These are phyloP conservation scores for Fistulina hepatica DNA, from an alignment of 1,284 basidiomycete species.

Conservation along the genomic window DNA sequence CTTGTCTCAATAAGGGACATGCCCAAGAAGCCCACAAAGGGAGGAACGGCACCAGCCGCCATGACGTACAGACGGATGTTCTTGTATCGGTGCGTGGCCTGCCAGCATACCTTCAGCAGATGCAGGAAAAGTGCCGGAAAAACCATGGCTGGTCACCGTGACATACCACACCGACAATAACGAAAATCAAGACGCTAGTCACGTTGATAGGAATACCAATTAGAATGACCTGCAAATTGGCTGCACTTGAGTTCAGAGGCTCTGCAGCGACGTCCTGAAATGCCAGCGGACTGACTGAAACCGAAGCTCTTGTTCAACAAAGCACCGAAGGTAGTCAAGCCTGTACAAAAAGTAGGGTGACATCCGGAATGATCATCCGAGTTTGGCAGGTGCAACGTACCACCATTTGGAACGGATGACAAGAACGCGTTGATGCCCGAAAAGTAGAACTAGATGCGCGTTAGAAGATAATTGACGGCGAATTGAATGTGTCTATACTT, in stretches of 20 bases:
- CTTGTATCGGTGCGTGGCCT: slow-evolving; percentile 8
- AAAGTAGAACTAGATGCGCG: slow-evolving; percentile 9
- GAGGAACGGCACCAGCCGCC: slow-evolving; percentile 11
- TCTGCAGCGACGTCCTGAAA: background rate
- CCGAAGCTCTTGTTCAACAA: slow-evolving; percentile 12
- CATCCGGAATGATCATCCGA: background rate
- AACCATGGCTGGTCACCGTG: too few species aligned
- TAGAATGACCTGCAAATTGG: slow-evolving; percentile 12
- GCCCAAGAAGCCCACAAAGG: slow-evolving; percentile 12
- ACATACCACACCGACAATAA: slow-evolving; percentile 11
- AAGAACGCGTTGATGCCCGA: slow-evolving; percentile 6
- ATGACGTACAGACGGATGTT: slow-evolving; percentile 13
- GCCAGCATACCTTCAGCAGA: too few species aligned
- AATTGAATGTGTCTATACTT: background rate
- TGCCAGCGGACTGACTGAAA: slow-evolving; percentile 8
- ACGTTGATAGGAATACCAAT: slow-evolving; percentile 10
- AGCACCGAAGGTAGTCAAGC: slow-evolving; percentile 14
- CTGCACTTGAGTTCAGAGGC: background rate
- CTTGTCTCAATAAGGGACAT: slow-evolving; percentile 4
- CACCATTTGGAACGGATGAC: slow-evolving; percentile 12
- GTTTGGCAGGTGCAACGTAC: background rate
- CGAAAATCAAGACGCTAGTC: slow-evolving; percentile 11
- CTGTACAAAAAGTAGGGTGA: too few species aligned
- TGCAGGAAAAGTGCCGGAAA: too few species aligned
- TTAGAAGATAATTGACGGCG: background rate